A percentile compares a stretch with the other conserved stretches of the same genome.
These are phyloP conservation scores for Calocybe cyanea DNA, from an alignment of 768 basidiomycete genomes.

Conservation along the genomic window DNA sequence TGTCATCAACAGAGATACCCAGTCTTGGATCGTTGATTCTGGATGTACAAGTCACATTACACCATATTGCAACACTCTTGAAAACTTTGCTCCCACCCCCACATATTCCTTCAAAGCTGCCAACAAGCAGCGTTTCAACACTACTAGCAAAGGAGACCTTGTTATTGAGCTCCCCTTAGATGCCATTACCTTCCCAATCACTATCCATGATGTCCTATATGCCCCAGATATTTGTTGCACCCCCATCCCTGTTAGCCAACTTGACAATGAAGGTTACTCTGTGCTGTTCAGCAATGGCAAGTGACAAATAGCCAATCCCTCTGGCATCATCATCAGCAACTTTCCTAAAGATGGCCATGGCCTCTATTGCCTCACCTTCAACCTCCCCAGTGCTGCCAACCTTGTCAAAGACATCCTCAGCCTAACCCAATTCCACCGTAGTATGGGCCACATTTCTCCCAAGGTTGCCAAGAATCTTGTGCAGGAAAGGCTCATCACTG, in stretches of 20 bases:
- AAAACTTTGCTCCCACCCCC: conserved; percentile 19
- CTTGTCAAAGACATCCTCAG: conserved; percentile 19
- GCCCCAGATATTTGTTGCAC: conserved; percentile 32
- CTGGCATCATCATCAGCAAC: conserved; percentile 17
- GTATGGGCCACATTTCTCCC: conserved; percentile 31
- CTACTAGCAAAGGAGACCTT: too few relatives aligned
- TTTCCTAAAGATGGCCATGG: conserved; percentile 21
- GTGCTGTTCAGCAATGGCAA: too few relatives aligned
- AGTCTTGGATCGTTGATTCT: conserved; percentile 22
- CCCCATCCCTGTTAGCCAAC: too few relatives aligned
- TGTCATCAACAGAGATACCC: neutral
- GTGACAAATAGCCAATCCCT: conserved; percentile 19
- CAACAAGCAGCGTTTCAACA: conserved; percentile 28
- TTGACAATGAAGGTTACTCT: conserved; percentile 31
- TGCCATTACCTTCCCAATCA: too few relatives aligned
- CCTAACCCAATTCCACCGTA: conserved; percentile 26
- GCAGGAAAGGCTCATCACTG: conserved; percentile 24
- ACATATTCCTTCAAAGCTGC: conserved; percentile 25
- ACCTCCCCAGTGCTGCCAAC: conserved; percentile 15
- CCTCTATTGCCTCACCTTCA: conserved; percentile 22
- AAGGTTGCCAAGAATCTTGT: conserved; percentile 20
- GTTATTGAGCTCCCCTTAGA: conserved; percentile 22
- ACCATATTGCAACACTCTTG: conserved; percentile 22
- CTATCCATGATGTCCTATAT: conserved; percentile 33
- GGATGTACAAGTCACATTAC: conserved; percentile 27